Conservation (phyloP, 352 stramenopile genomes). For the Peronospora belbahrii region DNA sequence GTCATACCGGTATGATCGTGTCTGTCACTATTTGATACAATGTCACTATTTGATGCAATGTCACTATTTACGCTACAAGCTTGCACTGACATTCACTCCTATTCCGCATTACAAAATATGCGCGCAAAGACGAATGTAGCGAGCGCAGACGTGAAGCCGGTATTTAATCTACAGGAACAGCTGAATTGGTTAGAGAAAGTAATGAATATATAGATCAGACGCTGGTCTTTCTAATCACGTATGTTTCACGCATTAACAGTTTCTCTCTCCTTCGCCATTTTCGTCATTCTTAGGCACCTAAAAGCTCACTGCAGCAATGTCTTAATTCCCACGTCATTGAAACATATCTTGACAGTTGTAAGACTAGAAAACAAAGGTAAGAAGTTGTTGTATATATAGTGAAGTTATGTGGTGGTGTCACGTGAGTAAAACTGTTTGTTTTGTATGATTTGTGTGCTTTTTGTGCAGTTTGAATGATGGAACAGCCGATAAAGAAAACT, state of each 20-base stretch:
- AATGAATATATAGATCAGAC: neutral
- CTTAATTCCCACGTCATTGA: conserved; percentile 76
- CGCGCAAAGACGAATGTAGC: conserved; percentile 3
- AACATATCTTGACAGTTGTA: conserved; percentile 53
- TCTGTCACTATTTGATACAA: too few species aligned
- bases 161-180: conserved; percentile 55
- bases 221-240: neutral
- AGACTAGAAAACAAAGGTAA: conserved; percentile 38
- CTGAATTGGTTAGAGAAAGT: conserved; percentile 55
- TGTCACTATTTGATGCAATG: too few species aligned
- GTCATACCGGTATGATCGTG: neutral
- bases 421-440: neutral
- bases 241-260: conserved; percentile 3
- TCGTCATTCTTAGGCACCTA: conserved; percentile 18
- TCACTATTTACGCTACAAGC: neutral
- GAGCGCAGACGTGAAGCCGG: conserved; percentile 9
- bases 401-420: neutral
- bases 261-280: neutral
- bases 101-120: conserved; percentile 25
- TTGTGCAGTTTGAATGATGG: conserved; percentile 3
- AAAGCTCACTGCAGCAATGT: conserved; percentile 56
- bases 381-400: neutral
- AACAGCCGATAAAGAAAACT: conserved; percentile 33
- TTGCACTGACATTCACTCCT: conserved; percentile 21
- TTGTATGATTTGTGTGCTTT: conserved; percentile 1